Base-by-base conservation (phyloP, 2,329 filamentous ascomycete genomes). In the Calonectria crousiana region DNA sequence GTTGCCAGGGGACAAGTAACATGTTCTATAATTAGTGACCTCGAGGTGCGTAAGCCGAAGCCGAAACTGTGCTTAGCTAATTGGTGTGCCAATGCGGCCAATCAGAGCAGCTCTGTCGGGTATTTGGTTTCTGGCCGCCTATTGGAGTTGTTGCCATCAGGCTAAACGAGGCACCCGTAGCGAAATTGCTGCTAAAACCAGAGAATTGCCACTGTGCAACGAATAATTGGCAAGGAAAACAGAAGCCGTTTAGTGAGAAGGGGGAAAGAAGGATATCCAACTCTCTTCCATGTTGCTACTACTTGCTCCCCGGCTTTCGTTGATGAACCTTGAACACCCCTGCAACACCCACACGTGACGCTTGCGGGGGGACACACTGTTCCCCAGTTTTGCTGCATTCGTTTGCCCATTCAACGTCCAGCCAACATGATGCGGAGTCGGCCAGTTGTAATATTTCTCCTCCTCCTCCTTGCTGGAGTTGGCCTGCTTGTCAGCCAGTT, bases 21-120 rank as follows among this genome's bases (percentile, higher is more conserved):
- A 58, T 58, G 53, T 58, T 58, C 53, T 58, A 58, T 58, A 58
- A 58, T 58, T 58, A 58, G 53, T 58, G 53, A 58, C 53, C 52
- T 26, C 32, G 18, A 14, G 32, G 53, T 26, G 32, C 32, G 53
- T 58, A 26, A 58, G 30, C 32, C 53, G 53, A 36, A 58, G 20
- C 32, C 53, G 53, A 36, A 58, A 16, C 53, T 4, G 53, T 36
- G 53, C 53, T 58, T 58, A 58, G 53, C 53, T 58, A 58, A 58
- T 58, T 58, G 53, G 3, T 20, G 52, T 13, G 14, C 18, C 3
- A 18, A 11, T 38, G 53, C 32, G 13, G 53, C 53, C 53, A 58
- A 58, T 58, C 53, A 58, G 53, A 5, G 10, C 32, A 47, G 9
- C 6, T 13, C 30, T 11, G 32, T 4, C 38, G 11, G 6, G n/a